Conservation (phyloP, 805 yeast species). For the Teunomyces cretensis region DNA sequence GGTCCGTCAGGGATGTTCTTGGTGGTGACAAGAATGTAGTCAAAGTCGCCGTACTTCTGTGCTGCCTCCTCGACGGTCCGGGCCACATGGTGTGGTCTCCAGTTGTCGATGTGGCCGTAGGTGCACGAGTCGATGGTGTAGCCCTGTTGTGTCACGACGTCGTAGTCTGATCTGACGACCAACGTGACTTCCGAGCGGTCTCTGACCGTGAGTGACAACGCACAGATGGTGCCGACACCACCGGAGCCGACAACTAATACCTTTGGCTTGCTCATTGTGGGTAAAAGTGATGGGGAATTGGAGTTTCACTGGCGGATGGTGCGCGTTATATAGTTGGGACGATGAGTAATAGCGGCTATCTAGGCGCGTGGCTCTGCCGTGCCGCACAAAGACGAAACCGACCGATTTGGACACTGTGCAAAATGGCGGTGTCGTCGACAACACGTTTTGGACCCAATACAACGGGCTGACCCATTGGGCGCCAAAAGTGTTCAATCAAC, state of each 20-base stretch:
- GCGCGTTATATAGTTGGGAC: neutral
- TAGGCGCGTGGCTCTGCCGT: no score
- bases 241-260: constrained; percentile 77
- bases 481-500: no score
- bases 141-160: constrained; percentile 50
- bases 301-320: neutral
- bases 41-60: constrained; percentile 27
- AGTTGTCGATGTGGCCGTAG: constrained; percentile 54
- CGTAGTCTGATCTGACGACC: constrained; percentile 67
- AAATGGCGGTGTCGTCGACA: no score
- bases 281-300: neutral
- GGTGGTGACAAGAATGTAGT: constrained; percentile 38
- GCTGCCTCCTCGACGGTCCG: constrained; percentile 47
- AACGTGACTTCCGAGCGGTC: constrained; percentile 55
- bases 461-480: no score
- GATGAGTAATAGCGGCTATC: neutral
- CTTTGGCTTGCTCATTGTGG: constrained; percentile 11
- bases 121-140: constrained; percentile 60
- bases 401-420: no score
- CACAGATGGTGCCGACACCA: constrained; percentile 81
- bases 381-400: no score
- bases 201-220: constrained; percentile 55
- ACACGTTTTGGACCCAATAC: no score
- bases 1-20: constrained; percentile 38
- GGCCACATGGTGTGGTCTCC: constrained; percentile 53